phyloP scores from a whole-genome alignment of 2,329 filamentous ascomycete species.

The Fusarium sp. region DNA sequence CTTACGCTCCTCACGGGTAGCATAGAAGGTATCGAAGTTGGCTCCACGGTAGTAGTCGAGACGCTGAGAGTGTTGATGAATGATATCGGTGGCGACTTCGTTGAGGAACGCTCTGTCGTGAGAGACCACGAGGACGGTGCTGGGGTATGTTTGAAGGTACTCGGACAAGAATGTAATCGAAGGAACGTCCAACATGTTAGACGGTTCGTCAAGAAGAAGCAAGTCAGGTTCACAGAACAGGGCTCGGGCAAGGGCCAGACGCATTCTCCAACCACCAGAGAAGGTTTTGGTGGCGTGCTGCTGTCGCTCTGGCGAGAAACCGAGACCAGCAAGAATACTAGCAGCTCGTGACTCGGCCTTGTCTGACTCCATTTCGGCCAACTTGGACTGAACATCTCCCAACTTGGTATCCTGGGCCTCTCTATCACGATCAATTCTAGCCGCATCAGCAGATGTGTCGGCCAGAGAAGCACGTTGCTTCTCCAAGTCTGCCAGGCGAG shows the following conservation, averaged over 20 bases:
- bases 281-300: conserved; percentile 96
- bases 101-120: conserved; percentile 99
- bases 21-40: conserved; percentile 98
- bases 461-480: conserved; percentile 80
- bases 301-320: conserved; percentile 93
- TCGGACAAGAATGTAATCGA: conserved; percentile 98
- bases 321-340: conserved; percentile 94
- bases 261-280: conserved; percentile 99
- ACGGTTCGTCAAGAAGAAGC: conserved; percentile 96
- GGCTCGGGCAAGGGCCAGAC: conserved; percentile 90
- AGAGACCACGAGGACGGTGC: conserved; percentile 94
- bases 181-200: conserved; percentile 99
- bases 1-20: conserved; percentile 94
- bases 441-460: conserved; percentile 91
- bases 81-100: conserved; percentile 98
- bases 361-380: conserved; percentile 98
- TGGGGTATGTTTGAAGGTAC: conserved; percentile 93
- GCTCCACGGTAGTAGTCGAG: conserved; percentile 98
- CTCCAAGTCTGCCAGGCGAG: conserved; percentile 81
- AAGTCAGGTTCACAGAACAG: conserved; percentile 98
- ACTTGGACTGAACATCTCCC: conserved; percentile 88
- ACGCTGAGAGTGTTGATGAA: conserved; percentile 96
- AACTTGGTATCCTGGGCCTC: conserved; percentile 92
- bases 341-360: conserved; percentile 96
- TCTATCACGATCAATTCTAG: conserved; percentile 83